Evolutionary conservation across 2,329 filamentous ascomycete genomes (phyloP).

Genomic region (Sclerotinia trifoliorum): DNA sequence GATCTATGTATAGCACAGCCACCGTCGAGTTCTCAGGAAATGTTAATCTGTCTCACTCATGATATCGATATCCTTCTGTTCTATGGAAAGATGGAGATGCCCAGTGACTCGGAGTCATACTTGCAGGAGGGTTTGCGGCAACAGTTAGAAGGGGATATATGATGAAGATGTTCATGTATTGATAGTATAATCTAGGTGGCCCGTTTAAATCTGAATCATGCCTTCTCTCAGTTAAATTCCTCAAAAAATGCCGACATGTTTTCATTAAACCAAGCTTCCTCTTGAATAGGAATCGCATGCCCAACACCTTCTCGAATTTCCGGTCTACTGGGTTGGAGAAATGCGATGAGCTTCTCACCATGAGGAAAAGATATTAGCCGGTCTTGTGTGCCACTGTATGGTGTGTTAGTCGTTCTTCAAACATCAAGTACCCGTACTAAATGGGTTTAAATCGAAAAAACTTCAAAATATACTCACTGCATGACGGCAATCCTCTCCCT

Average conservation of each 20-base stretch:
- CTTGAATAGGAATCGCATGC: conserved; percentile 73
- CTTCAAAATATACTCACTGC: conserved; percentile 46
- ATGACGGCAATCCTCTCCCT: conserved; percentile 72
- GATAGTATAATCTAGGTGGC: too few relatives aligned
- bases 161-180: neutral
- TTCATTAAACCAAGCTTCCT: conserved; percentile 64
- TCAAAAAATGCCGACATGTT: conserved; percentile 35
- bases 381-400: conserved; percentile 59
- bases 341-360: conserved; percentile 64
- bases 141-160: neutral
- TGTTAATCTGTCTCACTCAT: neutral
- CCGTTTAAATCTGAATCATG: too few relatives aligned
- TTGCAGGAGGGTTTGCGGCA: neutral
- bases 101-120: neutral
- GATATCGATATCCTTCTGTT: neutral
- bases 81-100: neutral
- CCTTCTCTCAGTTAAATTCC: neutral
- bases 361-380: conserved; percentile 75
- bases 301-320: conserved; percentile 69
- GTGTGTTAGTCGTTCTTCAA: neutral
- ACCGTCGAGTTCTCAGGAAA: too few relatives aligned
- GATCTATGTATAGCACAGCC: neutral
- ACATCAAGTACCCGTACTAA: neutral
- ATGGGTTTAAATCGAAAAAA: neutral
- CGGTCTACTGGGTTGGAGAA: conserved; percentile 60